Conservation (phyloP, 768 basidiomycete genomes). For the Rhodocollybia butyracea region DNA sequence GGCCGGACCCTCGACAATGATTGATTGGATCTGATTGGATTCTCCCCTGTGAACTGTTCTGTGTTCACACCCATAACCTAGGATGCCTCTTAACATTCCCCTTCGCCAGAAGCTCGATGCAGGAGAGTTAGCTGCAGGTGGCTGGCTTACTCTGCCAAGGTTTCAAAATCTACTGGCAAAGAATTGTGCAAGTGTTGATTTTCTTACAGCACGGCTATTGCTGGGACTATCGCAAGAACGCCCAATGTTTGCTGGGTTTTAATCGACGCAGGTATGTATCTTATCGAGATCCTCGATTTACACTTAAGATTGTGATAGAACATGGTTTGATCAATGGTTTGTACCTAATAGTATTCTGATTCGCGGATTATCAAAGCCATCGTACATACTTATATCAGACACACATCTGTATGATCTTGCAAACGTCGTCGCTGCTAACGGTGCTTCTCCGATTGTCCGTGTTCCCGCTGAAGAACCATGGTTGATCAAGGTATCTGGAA, state of each 20-base stretch:
- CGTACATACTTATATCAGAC: conserved; percentile 6
- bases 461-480: conserved; percentile 47
- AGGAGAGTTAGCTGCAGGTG: conserved; percentile 17
- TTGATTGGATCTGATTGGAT: too few species aligned
- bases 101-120: conserved; percentile 17
- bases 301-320: neutral
- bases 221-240: conserved; percentile 18
- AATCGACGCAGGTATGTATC: conserved; percentile 18
- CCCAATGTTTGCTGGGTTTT: conserved; percentile 19
- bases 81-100: conserved; percentile 18
- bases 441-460: conserved; percentile 41
- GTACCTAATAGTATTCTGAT: neutral
- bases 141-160: conserved; percentile 21
- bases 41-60: neutral
- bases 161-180: neutral
- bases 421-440: conserved; percentile 34
- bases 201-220: conserved; percentile 16
- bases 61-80: neutral
- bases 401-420: conserved; percentile 20
- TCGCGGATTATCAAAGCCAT: neutral
- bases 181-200: neutral
- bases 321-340: conserved; percentile 15
- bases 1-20: too few species aligned
- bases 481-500: conserved; percentile 39
- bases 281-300: neutral